Evolutionary conservation across 805 yeast species (phyloP).

Genomic region (Candida odintsovae): DNA sequence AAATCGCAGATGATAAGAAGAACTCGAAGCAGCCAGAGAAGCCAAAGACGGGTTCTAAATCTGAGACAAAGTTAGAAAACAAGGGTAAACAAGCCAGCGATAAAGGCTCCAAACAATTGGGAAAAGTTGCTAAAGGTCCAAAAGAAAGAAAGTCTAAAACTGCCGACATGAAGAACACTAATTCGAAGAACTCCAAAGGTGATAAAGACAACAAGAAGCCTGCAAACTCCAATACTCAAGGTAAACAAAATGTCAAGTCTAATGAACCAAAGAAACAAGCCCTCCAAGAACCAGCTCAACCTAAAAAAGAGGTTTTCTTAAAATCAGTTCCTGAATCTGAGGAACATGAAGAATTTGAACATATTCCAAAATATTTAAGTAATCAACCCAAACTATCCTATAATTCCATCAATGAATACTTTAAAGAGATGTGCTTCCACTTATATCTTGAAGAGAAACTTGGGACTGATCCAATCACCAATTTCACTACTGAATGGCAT

Average conservation of each 20-base stretch:
- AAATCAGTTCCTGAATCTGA: slow-evolving; percentile 10
- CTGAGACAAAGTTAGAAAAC: background rate
- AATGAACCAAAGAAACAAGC: background rate
- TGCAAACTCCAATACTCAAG: background rate
- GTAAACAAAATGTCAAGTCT: background rate
- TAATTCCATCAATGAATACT: slow-evolving; percentile 45
- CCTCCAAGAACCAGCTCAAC: background rate
- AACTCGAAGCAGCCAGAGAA: background rate
- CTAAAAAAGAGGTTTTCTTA: slow-evolving; percentile 1
- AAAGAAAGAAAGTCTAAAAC: background rate
- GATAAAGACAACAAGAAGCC: background rate
- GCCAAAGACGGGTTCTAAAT: background rate
- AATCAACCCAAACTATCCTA: slow-evolving; percentile 39
- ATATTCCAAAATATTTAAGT: slow-evolving; percentile 20
- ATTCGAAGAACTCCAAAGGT: background rate
- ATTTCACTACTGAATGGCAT: slow-evolving; percentile 50
- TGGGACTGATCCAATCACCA: slow-evolving; percentile 39
- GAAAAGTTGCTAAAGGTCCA: background rate
- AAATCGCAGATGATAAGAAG: background rate
- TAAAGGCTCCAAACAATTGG: background rate
- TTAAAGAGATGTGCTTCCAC: slow-evolving; percentile 53
- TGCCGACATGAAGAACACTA: background rate
- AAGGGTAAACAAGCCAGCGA: background rate
- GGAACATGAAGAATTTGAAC: slow-evolving; percentile 22
- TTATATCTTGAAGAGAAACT: slow-evolving; percentile 57